Evolutionary conservation across 331 rosid genomes (phyloP).

Genomic region (Quercus tomentella): DNA sequence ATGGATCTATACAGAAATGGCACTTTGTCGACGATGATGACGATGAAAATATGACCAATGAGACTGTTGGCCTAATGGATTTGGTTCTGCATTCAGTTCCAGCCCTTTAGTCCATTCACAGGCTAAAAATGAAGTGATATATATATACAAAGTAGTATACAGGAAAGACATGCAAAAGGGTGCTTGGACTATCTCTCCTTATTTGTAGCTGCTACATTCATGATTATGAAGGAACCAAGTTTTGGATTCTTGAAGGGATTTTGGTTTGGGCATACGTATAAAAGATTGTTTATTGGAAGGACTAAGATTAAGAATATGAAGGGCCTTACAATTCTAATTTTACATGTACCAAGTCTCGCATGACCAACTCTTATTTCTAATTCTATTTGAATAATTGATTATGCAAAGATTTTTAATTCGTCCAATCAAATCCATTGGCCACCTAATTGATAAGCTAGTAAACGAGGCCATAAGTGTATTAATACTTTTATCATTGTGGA

Average conservation of each 20-base stretch:
- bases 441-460: too few species aligned
- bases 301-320: conserved; percentile 14
- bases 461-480: too few species aligned
- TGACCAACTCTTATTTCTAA: too few species aligned
- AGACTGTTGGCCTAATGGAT: conserved; percentile 13
- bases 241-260: conserved; percentile 19
- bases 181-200: not conserved
- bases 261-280: conserved; percentile 11
- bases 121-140: conserved; percentile 12
- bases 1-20: not conserved
- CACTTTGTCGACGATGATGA: conserved; percentile 8
- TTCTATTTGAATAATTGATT: too few species aligned
- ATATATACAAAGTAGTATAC: not conserved
- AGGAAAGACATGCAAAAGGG: conserved; percentile 2
- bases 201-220: not conserved
- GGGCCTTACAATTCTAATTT: not conserved
- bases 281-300: conserved; percentile 33
- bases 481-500: too few species aligned
- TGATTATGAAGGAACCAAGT: conserved; percentile 3
- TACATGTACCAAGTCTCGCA: not conserved
- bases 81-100: conserved; percentile 14
- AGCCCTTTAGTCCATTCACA: conserved; percentile 20
- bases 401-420: too few species aligned
- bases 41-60: conserved; percentile 11
- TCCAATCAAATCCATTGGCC: too few species aligned